These are phyloP conservation scores for Colletotrichum sp. DNA, from an alignment of 2,329 filamentous ascomycete genomes.

Conservation along the genomic window DNA sequence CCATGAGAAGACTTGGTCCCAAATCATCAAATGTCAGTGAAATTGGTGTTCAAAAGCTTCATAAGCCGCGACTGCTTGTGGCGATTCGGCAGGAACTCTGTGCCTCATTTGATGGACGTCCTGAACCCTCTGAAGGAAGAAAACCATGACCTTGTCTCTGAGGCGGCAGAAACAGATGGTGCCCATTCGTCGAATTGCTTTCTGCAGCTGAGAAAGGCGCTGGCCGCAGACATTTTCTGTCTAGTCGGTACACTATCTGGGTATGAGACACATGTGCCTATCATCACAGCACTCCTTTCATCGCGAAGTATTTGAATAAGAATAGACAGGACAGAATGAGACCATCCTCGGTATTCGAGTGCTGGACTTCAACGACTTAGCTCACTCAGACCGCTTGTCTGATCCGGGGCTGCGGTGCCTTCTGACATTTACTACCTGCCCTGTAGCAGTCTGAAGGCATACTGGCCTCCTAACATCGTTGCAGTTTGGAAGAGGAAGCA, in stretches of 20 bases:
- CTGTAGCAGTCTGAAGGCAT: too few species aligned
- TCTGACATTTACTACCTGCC: too few species aligned
- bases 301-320: not conserved
- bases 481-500: not conserved
- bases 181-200: not conserved
- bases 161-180: too few species aligned
- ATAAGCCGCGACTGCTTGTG: not conserved
- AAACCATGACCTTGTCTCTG: too few species aligned
- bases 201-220: not conserved
- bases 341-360: too few species aligned
- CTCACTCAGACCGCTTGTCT: not conserved
- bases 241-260: fast-evolving
- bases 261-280: not conserved
- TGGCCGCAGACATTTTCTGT: not conserved
- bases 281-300: not conserved
- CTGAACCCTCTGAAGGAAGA: fast-evolving
- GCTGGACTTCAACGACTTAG: not conserved
- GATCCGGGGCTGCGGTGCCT: too few species aligned
- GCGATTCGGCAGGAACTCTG: not conserved
- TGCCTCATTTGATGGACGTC: too few species aligned
- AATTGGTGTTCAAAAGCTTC: not conserved
- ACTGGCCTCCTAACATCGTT: not conserved
- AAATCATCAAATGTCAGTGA: fast-evolving
- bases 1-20: not conserved
- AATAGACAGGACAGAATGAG: not conserved